A percentile compares a stretch with the other conserved stretches of the same genome.
Evolutionary conservation across 306 rosid species (phyloP).

Genomic region (Vigna nakashimae): DNA sequence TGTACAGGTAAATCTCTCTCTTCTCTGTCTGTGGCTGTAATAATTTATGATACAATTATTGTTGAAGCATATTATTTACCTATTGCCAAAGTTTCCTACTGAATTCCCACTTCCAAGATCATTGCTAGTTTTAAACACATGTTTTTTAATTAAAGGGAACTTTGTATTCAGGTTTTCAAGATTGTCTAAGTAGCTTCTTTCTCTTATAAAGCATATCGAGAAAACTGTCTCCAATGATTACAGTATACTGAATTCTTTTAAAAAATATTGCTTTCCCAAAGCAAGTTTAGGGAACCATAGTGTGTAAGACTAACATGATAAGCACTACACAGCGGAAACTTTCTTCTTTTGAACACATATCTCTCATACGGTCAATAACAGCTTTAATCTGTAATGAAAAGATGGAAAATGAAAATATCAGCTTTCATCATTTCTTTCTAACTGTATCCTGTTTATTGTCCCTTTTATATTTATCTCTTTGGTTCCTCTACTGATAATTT

Average conservation of each 20-base stretch:
- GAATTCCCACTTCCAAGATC: slow-evolving; percentile 2
- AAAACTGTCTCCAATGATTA: slow-evolving; percentile 19
- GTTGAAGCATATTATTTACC: slow-evolving; percentile 8
- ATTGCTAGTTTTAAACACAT: slow-evolving; percentile 18
- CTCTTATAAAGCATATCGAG: background rate
- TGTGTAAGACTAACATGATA: slow-evolving; percentile 49
- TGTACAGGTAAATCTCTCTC: slow-evolving; percentile 62
- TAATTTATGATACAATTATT: background rate
- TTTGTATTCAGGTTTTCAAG: slow-evolving; percentile 16
- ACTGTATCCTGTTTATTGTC: slow-evolving; percentile 1
- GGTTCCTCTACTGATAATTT: slow-evolving; percentile 5
- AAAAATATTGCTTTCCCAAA: background rate
- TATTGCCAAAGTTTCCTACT: slow-evolving; percentile 10
- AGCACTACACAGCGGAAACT: slow-evolving; percentile 21
- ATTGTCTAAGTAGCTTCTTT: slow-evolving; percentile 23
- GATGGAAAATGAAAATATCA: background rate
- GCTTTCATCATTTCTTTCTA: slow-evolving; percentile 27
- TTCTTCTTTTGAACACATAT: background rate
- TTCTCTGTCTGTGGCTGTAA: slow-evolving; percentile 23
- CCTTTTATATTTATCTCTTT: slow-evolving; percentile 2
- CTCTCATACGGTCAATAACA: slow-evolving; percentile 15
- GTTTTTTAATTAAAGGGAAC: background rate
- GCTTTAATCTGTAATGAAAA: background rate
- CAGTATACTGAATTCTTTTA: background rate
- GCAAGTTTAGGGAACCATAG: slow-evolving; percentile 55